Evolutionary conservation across 140 eudicot genomes (phyloP).

Genomic region (Cichorium intybus): DNA sequence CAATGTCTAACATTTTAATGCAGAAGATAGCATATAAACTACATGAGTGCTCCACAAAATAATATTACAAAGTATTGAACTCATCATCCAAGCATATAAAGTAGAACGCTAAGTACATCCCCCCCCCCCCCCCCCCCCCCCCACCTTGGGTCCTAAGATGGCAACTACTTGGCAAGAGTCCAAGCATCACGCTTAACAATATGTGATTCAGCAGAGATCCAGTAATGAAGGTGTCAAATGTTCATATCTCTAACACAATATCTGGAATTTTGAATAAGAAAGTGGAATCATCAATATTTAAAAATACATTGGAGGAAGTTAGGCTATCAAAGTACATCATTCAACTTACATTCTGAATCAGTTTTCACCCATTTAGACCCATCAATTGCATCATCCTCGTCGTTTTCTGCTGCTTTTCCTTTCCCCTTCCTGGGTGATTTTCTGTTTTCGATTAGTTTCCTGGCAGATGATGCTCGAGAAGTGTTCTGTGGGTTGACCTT

Average conservation of each 20-base stretch:
- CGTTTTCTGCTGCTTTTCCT: slow-evolving; percentile 32
- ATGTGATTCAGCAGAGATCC: neutral
- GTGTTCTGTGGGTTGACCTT: slow-evolving; percentile 51
- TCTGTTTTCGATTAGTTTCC: slow-evolving; percentile 45
- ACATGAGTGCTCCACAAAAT: slow-evolving; percentile 4
- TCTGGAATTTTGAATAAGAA: slow-evolving; percentile 47
- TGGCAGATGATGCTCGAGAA: slow-evolving; percentile 44
- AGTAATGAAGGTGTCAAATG: neutral
- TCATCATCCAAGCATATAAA: slow-evolving; percentile 12
- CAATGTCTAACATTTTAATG: slow-evolving; percentile 20
- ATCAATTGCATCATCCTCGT: slow-evolving; percentile 41
- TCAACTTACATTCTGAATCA: slow-evolving; percentile 84
- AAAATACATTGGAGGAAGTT: neutral
- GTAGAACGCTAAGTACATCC: slow-evolving; percentile 4
- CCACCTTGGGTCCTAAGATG: slow-evolving; percentile 10
- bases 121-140: slow-evolving; percentile 35
- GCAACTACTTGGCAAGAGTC: neutral
- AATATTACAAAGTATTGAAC: slow-evolving; percentile 11
- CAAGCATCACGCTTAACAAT: slow-evolving; percentile 5
- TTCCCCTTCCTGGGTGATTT: slow-evolving; percentile 30
- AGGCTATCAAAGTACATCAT: neutral
- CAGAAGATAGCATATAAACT: neutral
- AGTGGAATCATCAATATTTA: slow-evolving; percentile 1
- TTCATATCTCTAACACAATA: slow-evolving; percentile 86
- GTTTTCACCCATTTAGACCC: slow-evolving; percentile 94